A percentile compares a stretch with the other conserved stretches of the same genome.
These are phyloP conservation scores for Colletotrichum gigasporum DNA, from an alignment of 2,329 filamentous ascomycete species.

Conservation along the genomic window DNA sequence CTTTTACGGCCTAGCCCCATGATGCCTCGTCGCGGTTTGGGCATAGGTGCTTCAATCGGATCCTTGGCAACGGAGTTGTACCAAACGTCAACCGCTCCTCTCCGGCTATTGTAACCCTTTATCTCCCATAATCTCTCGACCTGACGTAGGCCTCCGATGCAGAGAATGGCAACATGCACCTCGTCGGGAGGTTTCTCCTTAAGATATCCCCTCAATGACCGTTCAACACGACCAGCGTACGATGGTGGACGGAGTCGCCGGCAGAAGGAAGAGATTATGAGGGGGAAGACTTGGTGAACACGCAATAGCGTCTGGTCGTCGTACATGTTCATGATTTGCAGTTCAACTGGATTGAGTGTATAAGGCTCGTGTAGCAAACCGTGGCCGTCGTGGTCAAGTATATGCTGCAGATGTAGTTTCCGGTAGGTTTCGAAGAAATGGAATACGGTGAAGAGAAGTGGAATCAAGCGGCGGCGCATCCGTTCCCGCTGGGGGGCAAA, in stretches of 20 bases:
- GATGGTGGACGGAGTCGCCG: constrained; percentile 70
- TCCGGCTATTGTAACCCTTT: constrained; percentile 70
- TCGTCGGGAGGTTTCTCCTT: constrained; percentile 71
- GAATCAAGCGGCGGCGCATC: constrained; percentile 72
- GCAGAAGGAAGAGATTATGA: constrained; percentile 72
- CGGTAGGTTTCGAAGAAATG: constrained; percentile 75
- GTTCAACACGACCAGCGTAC: constrained; percentile 70
- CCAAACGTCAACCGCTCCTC: constrained; percentile 69
- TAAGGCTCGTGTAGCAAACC: constrained; percentile 63
- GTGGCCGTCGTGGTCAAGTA: constrained; percentile 60
- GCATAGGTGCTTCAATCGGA: constrained; percentile 46
- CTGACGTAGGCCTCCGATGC: constrained; percentile 69
- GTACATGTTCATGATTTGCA: constrained; percentile 70
- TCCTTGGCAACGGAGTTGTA: constrained; percentile 62
- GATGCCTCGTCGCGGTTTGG: constrained; percentile 62
- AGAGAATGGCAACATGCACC: constrained; percentile 68
- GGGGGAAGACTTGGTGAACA: constrained; percentile 72
- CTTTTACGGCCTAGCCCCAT: constrained; percentile 68
- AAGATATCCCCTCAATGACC: constrained; percentile 70
- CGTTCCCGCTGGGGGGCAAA: constrained; percentile 70
- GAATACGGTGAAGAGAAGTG: constrained; percentile 71
- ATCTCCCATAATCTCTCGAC: constrained; percentile 73
- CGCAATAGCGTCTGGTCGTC: constrained; percentile 69
- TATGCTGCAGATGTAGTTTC: constrained; percentile 65
- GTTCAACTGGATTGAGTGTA: constrained; percentile 70